Base-by-base conservation (phyloP, 1,139 yeast genomes). In the Magnusiomyces suaveolens region DNA sequence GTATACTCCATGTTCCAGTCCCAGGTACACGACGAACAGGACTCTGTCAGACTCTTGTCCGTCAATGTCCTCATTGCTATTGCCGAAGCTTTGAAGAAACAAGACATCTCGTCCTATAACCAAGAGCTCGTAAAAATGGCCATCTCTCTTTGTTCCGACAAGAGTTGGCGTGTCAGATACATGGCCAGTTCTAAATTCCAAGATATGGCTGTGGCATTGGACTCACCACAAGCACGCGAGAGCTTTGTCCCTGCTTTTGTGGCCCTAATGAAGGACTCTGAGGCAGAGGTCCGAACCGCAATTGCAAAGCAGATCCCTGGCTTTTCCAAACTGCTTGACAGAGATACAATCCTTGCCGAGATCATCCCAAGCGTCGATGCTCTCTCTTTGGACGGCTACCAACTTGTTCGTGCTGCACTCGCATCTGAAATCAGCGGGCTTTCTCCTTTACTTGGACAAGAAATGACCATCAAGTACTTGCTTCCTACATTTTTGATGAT, bases 151-250 rank as follows among this genome's bases (percentile, higher is more conserved):
- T 83, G 87, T 59, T 79, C 77, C 60, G 98, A 94, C 72, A 90
- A 88, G 71, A 86, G 95, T 65, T 94, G 99, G 99, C 84, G 98
- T 70, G 97, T 94, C 55, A 81, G 98, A 65, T 94, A 92, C 72
- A 89, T 95, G 81, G 95, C 96, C 29, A 97, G 97, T 29, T 97
- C 90, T 68, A 79, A 89, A 65, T 90, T 88, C 66, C 87, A 83
- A 63, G 76, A 77, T 60, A 79, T 94, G 59, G 88, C 95, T 2
- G 66, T 73, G 29, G 83, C 83, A 62, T 84, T 90, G 66, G 76
- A 77, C 62, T 71, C 74, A 55, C 75, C 75, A 51, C 80, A 76
- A 57, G 72, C 75, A 51, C 82, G 82, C 55, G 72, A 73, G 59
- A 78, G 74, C 70, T 80, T 83, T 64, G 84, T 80, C 60, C 84